Evolutionary conservation across 805 yeast genomes (phyloP), one percentile per base, ranked within the genome.

Genomic region (Metahyphopichia silvanorum): DNA sequence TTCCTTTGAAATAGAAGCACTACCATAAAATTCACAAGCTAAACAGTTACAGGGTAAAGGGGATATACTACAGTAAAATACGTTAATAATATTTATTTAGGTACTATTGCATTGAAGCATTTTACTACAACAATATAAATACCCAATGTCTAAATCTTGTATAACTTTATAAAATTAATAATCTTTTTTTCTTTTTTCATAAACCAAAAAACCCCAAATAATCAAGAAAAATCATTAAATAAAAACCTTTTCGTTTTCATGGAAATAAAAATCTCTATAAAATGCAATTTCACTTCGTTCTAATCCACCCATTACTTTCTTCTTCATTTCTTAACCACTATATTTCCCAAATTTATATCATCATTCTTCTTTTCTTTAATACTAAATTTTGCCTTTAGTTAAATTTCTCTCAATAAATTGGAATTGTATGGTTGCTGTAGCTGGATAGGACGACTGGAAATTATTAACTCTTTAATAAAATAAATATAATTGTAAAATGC

Each of bases 81-180:
- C n/a, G n/a, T n/a, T n/a, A n/a, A n/a, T 8, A 20, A 28, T 32
- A 25, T 21, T 37, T 33, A 25, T 35, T 31, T 44, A 48, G 42
- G 39, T 46, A 48, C 49, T 49, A 53, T 45, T 53, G 49, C 44
- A 39, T 31, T 30, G 25, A 41, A 42, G 57, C 58, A 44, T 49
- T 47, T 45, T 37, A 46, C 43, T 45, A 44, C 53, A 44, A 21
- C 17, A 51, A 47, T 51, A 47, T 46, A 47, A 33, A 27, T 44
- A 51, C 64, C 62, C 64, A 61, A 63, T 60, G 70, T 63, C 70
- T 63, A 62, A 62, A 61, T 57, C 66, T 62, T 33, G 32, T 33
- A 43, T 40, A 36, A 28, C 35, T 29, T n/a, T n/a, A n/a, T n/a
- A n/a, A n/a, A n/a, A n/a, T n/a, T n/a, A n/a, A n/a, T n/a, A n/a